These are phyloP conservation scores for Ceratobasidium sp. DNA, from an alignment of 1,284 basidiomycete species.

Conservation along the genomic window DNA sequence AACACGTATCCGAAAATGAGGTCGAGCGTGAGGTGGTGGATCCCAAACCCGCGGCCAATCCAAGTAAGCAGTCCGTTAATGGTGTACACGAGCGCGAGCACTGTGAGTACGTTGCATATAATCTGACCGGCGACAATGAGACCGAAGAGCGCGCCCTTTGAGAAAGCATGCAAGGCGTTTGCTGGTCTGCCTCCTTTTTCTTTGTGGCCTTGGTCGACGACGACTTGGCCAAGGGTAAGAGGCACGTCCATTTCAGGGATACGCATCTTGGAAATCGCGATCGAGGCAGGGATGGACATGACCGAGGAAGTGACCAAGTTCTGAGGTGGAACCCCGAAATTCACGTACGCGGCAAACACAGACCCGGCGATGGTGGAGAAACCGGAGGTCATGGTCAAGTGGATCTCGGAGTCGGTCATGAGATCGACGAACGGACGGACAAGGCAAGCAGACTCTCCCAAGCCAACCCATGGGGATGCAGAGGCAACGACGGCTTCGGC, in stretches of 20 bases:
- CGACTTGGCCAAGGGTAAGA: slow-evolving; percentile 83
- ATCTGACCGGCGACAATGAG: slow-evolving; percentile 88
- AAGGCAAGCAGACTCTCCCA: slow-evolving; percentile 88
- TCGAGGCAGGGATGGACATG: slow-evolving; percentile 95
- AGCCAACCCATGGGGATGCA: slow-evolving; percentile 91
- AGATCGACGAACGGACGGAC: slow-evolving; percentile 88
- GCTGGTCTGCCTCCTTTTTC: slow-evolving; percentile 68
- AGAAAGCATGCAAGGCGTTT: slow-evolving; percentile 90
- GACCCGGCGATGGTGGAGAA: slow-evolving; percentile 94
- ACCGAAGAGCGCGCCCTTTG: slow-evolving; percentile 88
- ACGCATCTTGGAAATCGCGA: slow-evolving; percentile 90
- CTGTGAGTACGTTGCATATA: slow-evolving; percentile 84
- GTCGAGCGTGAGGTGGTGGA: slow-evolving; percentile 84
- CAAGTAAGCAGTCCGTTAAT: slow-evolving; percentile 91
- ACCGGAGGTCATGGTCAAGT: slow-evolving; percentile 90
- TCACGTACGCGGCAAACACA: slow-evolving; percentile 87
- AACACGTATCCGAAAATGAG: slow-evolving; percentile 88
- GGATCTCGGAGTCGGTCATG: slow-evolving; percentile 91
- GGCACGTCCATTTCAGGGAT: slow-evolving; percentile 87
- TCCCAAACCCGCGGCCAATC: slow-evolving; percentile 89
- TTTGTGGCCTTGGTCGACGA: slow-evolving; percentile 80
- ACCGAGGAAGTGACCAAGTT: slow-evolving; percentile 91
- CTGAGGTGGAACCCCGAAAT: slow-evolving; percentile 79
- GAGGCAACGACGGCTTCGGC: slow-evolving; percentile 94
- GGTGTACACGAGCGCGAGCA: slow-evolving; percentile 82